Percentiles rank a stretch among this genome's conserved stretches.
Evolutionary conservation across 164 flowering plant species (phyloP).

Genomic region (Santalum album): DNA sequence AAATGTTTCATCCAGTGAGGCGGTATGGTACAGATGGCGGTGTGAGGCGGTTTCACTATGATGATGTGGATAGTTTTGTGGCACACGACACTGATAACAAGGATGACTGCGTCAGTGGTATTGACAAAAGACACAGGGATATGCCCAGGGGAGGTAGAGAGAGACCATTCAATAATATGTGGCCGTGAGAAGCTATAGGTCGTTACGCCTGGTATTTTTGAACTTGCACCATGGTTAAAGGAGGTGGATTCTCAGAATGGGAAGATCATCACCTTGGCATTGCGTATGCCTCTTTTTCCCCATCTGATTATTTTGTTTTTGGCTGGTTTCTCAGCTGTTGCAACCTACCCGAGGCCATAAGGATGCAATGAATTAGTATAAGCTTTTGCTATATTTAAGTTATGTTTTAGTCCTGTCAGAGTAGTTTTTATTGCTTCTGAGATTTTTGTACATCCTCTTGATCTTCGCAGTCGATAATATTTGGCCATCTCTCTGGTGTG

Average conservation of each 20-base stretch:
- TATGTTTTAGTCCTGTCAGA: too few relatives aligned
- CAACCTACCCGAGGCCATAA: not conserved
- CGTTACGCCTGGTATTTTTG: too few relatives aligned
- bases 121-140: not conserved
- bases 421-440: too few relatives aligned
- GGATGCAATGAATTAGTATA: not conserved
- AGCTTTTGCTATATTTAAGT: not conserved
- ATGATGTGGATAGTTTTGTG: constrained; percentile 7
- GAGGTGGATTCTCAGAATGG: too few relatives aligned
- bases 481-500: too few relatives aligned
- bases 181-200: too few relatives aligned
- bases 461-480: too few relatives aligned
- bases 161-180: too few relatives aligned
- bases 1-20: constrained; percentile 15
- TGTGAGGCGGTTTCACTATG: constrained; percentile 12
- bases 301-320: too few relatives aligned
- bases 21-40: constrained; percentile 15
- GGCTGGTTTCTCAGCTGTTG: not conserved
- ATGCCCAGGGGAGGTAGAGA: not conserved
- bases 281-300: not conserved
- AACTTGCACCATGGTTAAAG: too few relatives aligned
- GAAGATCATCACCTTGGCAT: not conserved
- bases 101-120: not conserved
- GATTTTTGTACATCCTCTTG: too few relatives aligned
- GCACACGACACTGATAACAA: not conserved